phyloP scores from a whole-genome alignment of 352 stramenopile genomes.

The Globisporangium spiculum region DNA sequence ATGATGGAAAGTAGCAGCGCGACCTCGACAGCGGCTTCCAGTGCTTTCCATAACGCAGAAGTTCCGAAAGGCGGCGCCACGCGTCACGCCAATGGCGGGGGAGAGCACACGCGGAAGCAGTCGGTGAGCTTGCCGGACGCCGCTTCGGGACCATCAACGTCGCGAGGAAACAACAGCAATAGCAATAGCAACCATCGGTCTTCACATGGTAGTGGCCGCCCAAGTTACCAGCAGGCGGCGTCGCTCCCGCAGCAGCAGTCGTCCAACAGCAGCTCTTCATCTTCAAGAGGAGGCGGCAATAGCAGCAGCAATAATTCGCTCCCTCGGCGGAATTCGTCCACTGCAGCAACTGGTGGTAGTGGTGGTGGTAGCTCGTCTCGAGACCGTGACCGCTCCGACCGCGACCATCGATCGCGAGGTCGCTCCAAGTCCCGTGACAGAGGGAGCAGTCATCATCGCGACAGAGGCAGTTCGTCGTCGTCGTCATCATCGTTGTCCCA shows the following conservation, averaged over 20 bases:
- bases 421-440: constrained; percentile 44
- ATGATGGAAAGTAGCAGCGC: constrained; percentile 23
- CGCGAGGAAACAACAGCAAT: constrained; percentile 20
- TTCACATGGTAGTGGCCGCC: constrained; percentile 3
- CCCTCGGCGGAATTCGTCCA: constrained; percentile 51
- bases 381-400: constrained; percentile 28
- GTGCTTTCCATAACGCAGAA: constrained; percentile 14
- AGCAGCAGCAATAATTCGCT: constrained; percentile 17
- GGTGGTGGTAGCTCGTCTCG: constrained; percentile 8
- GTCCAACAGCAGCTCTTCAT: constrained; percentile 4
- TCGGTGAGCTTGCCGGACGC: constrained; percentile 8
- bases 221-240: constrained; percentile 19
- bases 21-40: constrained; percentile 7
- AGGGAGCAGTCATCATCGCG: constrained; percentile 17
- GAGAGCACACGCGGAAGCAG: constrained; percentile 17
- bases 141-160: constrained; percentile 11
- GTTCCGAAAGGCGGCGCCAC: constrained; percentile 5
- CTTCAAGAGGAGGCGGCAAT: background rate
- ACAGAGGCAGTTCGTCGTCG: constrained; percentile 16
- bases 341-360: constrained; percentile 19
- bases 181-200: constrained; percentile 16
- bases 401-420: constrained; percentile 31
- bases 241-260: constrained; percentile 19
- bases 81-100: constrained; percentile 8
- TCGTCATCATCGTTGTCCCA: constrained; percentile 18